These are phyloP conservation scores for Tillandsia leiboldiana DNA, from an alignment of 176 grass and related monocot species.

Conservation along the genomic window DNA sequence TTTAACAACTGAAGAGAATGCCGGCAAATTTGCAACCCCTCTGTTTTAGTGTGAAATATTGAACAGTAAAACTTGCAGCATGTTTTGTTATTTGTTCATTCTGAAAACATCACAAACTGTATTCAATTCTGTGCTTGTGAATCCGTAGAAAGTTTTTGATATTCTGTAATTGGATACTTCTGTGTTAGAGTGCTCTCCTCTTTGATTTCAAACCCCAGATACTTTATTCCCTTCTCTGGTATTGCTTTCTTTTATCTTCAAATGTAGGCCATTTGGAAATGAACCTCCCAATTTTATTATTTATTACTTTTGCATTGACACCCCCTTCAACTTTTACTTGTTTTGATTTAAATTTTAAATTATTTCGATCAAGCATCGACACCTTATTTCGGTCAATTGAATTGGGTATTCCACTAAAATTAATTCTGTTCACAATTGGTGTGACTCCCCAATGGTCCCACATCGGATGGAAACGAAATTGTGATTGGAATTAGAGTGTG, in stretches of 20 bases:
- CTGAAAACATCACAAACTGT: neutral
- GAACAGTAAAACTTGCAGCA: neutral
- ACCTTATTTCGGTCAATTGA: too few species aligned
- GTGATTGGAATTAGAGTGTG: too few species aligned
- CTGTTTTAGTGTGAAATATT: neutral
- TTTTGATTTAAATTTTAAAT: too few species aligned
- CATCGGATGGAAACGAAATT: too few species aligned
- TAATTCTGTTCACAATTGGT: too few species aligned
- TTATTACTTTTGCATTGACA: too few species aligned
- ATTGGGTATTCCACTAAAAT: too few species aligned
- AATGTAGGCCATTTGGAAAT: too few species aligned
- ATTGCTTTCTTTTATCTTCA: neutral
- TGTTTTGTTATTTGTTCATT: slow-evolving; percentile 12
- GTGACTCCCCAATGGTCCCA: too few species aligned
- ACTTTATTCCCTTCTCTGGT: slow-evolving; percentile 1
- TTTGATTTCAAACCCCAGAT: slow-evolving; percentile 5
- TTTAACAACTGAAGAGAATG: neutral
- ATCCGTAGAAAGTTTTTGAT: slow-evolving; percentile 6
- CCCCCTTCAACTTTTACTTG: too few species aligned
- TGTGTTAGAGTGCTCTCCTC: slow-evolving; percentile 13
- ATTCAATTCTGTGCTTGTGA: slow-evolving; percentile 3
- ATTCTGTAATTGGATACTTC: slow-evolving; percentile 10
- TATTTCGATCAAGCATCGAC: too few species aligned
- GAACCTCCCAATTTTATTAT: too few species aligned
- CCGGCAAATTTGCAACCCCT: neutral